Percentiles rank a stretch among this genome's conserved stretches.
phyloP scores from a whole-genome alignment of 768 basidiomycete species.

The Lyophyllum decastes region DNA sequence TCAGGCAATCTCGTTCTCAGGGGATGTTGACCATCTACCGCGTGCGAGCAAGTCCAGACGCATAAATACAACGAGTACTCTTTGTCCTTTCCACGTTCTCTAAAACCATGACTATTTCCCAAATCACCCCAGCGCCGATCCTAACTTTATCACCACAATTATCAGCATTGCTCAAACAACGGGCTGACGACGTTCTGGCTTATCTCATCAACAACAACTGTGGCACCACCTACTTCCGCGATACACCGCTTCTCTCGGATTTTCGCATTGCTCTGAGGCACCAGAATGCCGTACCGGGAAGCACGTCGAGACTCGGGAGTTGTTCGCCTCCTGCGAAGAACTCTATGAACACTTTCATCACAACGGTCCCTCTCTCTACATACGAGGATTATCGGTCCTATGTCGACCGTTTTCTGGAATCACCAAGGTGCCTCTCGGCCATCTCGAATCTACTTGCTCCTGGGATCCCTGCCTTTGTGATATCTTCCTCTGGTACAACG shows the following conservation, averaged over 20 bases:
- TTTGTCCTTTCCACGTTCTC: not conserved
- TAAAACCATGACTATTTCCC: not conserved
- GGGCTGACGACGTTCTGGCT: not conserved
- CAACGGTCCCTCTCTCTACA: conserved; percentile 3
- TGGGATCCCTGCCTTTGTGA: conserved; percentile 16
- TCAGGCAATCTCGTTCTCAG: not conserved
- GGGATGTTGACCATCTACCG: not conserved
- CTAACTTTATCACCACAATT: not conserved
- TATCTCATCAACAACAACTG: conserved; percentile 1
- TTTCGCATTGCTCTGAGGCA: not conserved
- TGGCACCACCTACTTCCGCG: conserved; percentile 2
- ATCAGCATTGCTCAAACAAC: not conserved
- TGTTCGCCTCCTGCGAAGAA: not conserved
- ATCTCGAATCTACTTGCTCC: conserved; percentile 15
- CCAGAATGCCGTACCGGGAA: not conserved
- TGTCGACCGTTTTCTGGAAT: conserved; percentile 5
- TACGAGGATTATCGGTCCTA: conserved; percentile 12
- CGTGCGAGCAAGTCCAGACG: not conserved
- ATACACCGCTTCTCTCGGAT: conserved; percentile 1
- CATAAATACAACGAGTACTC: not conserved
- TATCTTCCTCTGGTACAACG: conserved; percentile 19
- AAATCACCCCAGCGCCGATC: not conserved
- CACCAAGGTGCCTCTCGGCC: conserved; percentile 1
- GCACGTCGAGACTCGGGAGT: not conserved
- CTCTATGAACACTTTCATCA: not conserved